A percentile compares a stretch with the other conserved stretches of the same genome.
These are phyloP conservation scores for Aureobasidium melanogenum DNA, from an alignment of 2,329 filamentous ascomycete genomes.

Conservation along the genomic window DNA sequence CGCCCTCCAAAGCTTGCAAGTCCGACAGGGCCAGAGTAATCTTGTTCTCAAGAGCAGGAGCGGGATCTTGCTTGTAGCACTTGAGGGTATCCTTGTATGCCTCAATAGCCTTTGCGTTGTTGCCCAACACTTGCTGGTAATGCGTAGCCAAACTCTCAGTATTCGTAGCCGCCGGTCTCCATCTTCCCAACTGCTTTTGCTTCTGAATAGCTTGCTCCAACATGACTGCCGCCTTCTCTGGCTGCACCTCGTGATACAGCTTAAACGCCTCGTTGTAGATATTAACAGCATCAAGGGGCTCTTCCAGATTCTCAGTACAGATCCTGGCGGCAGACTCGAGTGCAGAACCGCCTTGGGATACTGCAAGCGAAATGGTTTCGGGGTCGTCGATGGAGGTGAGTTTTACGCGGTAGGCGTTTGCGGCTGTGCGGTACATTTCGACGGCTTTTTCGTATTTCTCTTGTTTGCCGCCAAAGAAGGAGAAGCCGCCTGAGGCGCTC, in stretches of 20 bases:
- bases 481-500: slow-evolving; percentile 71
- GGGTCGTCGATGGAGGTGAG: slow-evolving; percentile 4
- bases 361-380: not conserved
- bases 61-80: slow-evolving; percentile 85
- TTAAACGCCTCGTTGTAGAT: slow-evolving; percentile 87
- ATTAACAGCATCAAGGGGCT: slow-evolving; percentile 88
- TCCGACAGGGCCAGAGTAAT: slow-evolving; percentile 89
- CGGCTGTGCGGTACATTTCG: slow-evolving; percentile 79
- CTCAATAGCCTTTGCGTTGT: slow-evolving; percentile 68
- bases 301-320: slow-evolving; percentile 71
- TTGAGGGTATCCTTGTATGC: slow-evolving; percentile 64
- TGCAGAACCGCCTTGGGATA: slow-evolving; percentile 68
- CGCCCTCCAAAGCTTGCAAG: slow-evolving; percentile 67
- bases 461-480: slow-evolving; percentile 75
- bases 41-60: slow-evolving; percentile 85
- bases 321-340: slow-evolving; percentile 80
- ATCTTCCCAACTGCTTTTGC: slow-evolving; percentile 84
- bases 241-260: slow-evolving; percentile 78
- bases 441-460: slow-evolving; percentile 88
- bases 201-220: slow-evolving; percentile 72
- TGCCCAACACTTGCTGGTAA: slow-evolving; percentile 71
- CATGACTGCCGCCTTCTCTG: slow-evolving; percentile 72
- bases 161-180: slow-evolving; percentile 80
- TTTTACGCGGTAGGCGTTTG: slow-evolving; percentile 57
- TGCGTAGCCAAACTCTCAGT: slow-evolving; percentile 84